Evolutionary conservation across 2,329 filamentous ascomycete species (phyloP).

Genomic region (Seiridium unicorne): DNA sequence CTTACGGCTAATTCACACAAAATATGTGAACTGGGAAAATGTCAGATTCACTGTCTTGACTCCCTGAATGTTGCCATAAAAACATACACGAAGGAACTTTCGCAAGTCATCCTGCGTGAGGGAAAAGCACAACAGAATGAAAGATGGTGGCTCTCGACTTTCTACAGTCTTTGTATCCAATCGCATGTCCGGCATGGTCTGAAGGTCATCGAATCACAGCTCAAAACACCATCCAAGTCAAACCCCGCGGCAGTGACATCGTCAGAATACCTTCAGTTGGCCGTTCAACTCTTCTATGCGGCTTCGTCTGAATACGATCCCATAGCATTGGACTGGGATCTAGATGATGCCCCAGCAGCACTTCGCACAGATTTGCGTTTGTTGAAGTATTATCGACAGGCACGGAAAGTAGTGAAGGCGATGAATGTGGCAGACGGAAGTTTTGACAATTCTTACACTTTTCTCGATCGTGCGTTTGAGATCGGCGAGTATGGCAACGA

Average conservation of each 20-base stretch:
- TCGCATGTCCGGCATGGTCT: not conserved
- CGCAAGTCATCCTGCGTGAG: not conserved
- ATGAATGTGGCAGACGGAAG: not conserved
- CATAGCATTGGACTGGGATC: not conserved
- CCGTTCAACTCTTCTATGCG: not conserved
- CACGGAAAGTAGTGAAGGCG: not conserved
- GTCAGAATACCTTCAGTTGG: not conserved
- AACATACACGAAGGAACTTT: not conserved
- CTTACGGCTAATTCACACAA: not conserved
- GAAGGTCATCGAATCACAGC: not conserved
- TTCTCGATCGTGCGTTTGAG: not conserved
- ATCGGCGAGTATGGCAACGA: not conserved
- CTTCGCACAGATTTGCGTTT: not conserved
- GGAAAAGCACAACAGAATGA: not conserved
- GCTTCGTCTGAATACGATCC: not conserved
- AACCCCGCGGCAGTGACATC: not conserved
- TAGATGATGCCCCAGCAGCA: not conserved
- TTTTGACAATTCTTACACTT: not conserved
- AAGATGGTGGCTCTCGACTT: not conserved
- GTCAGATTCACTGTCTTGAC: not conserved
- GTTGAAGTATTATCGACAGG: not conserved
- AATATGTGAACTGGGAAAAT: not conserved
- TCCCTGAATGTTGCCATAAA: not conserved
- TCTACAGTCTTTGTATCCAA: not conserved
- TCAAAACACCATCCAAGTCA: not conserved